Evolutionary conservation across 495 filamentous ascomycete species (phyloP).

Genomic region (Peziza echinospora): DNA sequence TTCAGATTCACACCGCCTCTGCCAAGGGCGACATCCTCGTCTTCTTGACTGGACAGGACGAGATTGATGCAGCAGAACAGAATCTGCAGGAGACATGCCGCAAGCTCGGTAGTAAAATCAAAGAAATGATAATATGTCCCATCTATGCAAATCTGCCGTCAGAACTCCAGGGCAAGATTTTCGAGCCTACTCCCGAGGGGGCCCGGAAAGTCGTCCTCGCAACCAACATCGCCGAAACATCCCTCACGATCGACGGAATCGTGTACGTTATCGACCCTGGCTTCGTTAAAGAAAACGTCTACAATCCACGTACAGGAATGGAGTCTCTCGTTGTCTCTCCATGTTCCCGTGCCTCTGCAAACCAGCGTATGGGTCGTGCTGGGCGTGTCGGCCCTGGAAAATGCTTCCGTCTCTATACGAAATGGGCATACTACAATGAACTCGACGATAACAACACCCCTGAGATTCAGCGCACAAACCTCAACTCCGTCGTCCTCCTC

Average conservation of each 20-base stretch:
- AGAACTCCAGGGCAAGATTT: constrained; percentile 70
- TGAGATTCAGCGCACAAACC: constrained; percentile 80
- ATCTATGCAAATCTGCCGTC: constrained; percentile 80
- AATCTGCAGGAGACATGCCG: constrained; percentile 59
- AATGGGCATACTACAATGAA: constrained; percentile 85
- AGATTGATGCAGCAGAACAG: constrained; percentile 68
- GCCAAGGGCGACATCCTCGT: constrained; percentile 63
- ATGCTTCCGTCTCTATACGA: constrained; percentile 87
- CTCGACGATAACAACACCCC: constrained; percentile 83
- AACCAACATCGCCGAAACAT: constrained; percentile 80
- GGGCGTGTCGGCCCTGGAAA: constrained; percentile 86
- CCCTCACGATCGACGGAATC: constrained; percentile 73
- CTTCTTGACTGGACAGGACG: constrained; percentile 76
- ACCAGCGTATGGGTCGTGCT: constrained; percentile 78
- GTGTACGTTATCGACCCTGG: constrained; percentile 84
- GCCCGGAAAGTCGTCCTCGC: constrained; percentile 72
- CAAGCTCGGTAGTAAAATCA: constrained; percentile 63
- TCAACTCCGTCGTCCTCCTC: constrained; percentile 64
- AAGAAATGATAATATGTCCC: constrained; percentile 66
- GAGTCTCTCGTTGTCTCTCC: constrained; percentile 78
- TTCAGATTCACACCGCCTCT: constrained; percentile 79
- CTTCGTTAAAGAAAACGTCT: constrained; percentile 89
- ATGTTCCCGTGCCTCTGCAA: constrained; percentile 81
- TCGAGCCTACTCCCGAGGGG: constrained; percentile 63
- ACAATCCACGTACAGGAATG: constrained; percentile 81